A percentile compares a stretch with the other conserved stretches of the same genome.
phyloP scores from a whole-genome alignment of 371 early-diverging fungal genomes.

The Coemansia sp. region DNA sequence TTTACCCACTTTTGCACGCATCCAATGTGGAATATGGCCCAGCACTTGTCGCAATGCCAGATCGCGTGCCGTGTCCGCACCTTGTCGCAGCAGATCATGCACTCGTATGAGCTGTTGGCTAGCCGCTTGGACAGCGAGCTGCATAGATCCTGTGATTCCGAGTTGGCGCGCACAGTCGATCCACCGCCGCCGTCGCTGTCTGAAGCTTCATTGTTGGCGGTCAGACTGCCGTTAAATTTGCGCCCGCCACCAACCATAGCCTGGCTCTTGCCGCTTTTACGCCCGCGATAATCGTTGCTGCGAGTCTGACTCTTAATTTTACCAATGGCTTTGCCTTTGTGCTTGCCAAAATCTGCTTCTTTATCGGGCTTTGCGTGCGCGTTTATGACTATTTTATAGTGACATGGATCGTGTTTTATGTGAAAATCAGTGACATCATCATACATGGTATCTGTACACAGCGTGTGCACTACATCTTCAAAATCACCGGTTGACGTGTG shows the following conservation, averaged over 20 bases:
- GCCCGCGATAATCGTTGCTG: background rate
- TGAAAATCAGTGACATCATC: background rate
- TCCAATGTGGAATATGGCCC: constrained; percentile 84
- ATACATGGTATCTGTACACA: background rate
- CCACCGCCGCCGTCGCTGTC: constrained; percentile 1
- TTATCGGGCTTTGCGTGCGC: background rate
- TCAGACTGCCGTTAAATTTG: constrained; percentile 29
- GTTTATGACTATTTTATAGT: background rate
- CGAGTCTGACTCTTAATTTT: background rate
- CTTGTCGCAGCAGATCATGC: constrained; percentile 92
- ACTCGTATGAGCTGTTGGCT: constrained; percentile 74
- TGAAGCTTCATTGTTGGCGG: background rate
- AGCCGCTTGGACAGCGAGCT: constrained; percentile 65
- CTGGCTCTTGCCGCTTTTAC: constrained; percentile 15
- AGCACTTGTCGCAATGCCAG: constrained; percentile 88
- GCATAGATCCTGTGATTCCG: constrained; percentile 31
- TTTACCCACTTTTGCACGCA: constrained; percentile 79
- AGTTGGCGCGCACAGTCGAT: background rate
- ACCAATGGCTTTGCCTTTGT: constrained; percentile 3
- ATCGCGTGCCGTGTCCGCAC: constrained; percentile 67
- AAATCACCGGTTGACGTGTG: too few relatives aligned
- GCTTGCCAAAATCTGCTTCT: background rate
- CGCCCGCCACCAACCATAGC: constrained; percentile 38
- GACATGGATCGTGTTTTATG: background rate
- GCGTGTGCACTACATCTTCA: background rate